Evolutionary conservation across 2,329 filamentous ascomycete genomes (phyloP).

Genomic region (Penicillium sp.): DNA sequence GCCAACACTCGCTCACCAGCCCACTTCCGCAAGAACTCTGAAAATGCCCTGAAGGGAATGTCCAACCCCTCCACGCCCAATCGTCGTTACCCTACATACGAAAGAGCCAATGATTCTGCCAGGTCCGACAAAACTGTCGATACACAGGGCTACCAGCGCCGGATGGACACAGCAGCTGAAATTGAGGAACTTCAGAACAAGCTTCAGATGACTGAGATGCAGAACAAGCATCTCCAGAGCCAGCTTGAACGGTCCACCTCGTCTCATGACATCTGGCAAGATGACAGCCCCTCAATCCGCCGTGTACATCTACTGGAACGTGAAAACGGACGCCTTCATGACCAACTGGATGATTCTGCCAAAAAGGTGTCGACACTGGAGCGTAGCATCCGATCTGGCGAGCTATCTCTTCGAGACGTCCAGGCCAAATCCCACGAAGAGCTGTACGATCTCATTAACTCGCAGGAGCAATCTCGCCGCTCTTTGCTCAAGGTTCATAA

Average conservation of each 20-base stretch:
- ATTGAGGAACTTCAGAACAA: conserved; percentile 92
- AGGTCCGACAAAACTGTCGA: conserved; percentile 85
- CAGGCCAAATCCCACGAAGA: conserved; percentile 94
- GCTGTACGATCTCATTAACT: conserved; percentile 87
- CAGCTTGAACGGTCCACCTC: conserved; percentile 74
- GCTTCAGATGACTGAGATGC: conserved; percentile 90
- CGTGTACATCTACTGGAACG: conserved; percentile 90
- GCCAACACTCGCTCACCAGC: conserved; percentile 71
- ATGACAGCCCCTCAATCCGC: conserved; percentile 75
- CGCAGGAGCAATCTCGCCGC: conserved; percentile 84
- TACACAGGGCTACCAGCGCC: conserved; percentile 78
- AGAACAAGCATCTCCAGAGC: conserved; percentile 87
- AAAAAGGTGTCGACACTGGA: conserved; percentile 91
- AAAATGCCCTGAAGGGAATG: conserved; percentile 59
- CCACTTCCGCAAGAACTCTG: conserved; percentile 63
- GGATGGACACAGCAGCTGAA: conserved; percentile 87
- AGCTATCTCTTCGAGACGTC: conserved; percentile 85
- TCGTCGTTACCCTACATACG: conserved; percentile 67
- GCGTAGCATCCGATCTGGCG: conserved; percentile 80
- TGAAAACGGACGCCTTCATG: conserved; percentile 86
- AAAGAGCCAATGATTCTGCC: conserved; percentile 69
- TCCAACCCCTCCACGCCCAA: conserved; percentile 78
- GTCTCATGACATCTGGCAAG: conserved; percentile 61
- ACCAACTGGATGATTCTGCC: conserved; percentile 89
- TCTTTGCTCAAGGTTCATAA: conserved; percentile 83